Percentiles rank a stretch among this genome's conserved stretches.
Conservation (phyloP, 129 eudicot genomes). For the Kitagawia praeruptora region DNA sequence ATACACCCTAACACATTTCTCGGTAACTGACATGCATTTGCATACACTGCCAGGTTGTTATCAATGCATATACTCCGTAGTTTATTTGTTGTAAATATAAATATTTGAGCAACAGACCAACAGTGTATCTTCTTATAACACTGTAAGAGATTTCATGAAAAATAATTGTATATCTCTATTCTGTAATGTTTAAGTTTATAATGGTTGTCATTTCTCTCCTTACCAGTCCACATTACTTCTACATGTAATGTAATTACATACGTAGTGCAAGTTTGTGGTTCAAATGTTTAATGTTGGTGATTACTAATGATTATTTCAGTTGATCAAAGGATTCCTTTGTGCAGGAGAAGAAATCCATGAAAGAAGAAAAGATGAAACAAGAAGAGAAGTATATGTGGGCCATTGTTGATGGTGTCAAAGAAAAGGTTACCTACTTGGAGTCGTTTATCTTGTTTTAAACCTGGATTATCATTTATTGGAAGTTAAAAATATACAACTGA, state of each 20-base stretch:
- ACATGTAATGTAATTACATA: neutral
- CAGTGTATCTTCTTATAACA: neutral
- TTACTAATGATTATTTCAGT: too few species aligned
- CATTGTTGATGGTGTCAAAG: slow-evolving; percentile 85
- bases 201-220: neutral
- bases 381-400: slow-evolving; percentile 99
- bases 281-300: neutral
- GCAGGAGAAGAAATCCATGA: slow-evolving; percentile 87
- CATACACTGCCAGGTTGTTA: neutral
- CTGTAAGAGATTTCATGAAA: neutral
- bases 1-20: neutral
- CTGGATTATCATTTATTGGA: slow-evolving; percentile 5
- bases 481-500: neutral
- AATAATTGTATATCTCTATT: neutral
- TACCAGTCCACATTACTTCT: neutral
- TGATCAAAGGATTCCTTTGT: slow-evolving; percentile 9
- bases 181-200: too few species aligned
- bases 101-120: neutral
- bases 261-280: neutral
- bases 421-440: slow-evolving; percentile 48
- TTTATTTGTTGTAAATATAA: neutral
- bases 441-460: neutral
- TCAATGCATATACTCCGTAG: neutral
- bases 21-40: neutral
- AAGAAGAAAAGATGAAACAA: slow-evolving; percentile 79